phyloP scores from a whole-genome alignment of 768 basidiomycete genomes.

The Symmetrospora coprosmae region DNA sequence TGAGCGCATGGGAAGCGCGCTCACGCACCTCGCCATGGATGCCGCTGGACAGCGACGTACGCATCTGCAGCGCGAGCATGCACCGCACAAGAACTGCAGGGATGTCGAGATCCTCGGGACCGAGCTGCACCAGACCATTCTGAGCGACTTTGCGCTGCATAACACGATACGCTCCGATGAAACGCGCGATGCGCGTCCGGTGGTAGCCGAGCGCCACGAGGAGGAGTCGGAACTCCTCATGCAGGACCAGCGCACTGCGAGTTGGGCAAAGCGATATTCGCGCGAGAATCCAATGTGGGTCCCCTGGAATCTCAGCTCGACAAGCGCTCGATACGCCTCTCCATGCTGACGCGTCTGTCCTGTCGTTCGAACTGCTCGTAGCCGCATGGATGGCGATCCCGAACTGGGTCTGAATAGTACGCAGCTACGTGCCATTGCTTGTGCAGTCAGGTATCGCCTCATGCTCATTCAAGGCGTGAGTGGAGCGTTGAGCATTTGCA shows the following conservation, averaged over 20 bases:
- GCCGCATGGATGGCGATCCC: conserved; percentile 11
- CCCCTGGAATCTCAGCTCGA: too few relatives aligned
- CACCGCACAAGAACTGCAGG: not conserved
- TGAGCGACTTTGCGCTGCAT: too few relatives aligned
- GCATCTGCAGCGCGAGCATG: not conserved
- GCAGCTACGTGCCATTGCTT: conserved; percentile 11
- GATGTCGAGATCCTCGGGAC: not conserved
- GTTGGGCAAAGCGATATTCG: conserved; percentile 8
- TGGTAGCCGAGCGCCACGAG: not conserved
- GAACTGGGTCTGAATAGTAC: conserved; percentile 8
- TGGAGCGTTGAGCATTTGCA: not conserved
- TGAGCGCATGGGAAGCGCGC: not conserved
- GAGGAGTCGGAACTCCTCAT: not conserved
- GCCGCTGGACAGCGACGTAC: not conserved
- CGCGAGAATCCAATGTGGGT: not conserved
- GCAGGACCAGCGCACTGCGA: not conserved
- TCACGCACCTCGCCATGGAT: not conserved
- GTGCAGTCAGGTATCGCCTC: conserved; percentile 1
- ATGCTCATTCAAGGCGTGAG: conserved; percentile 18
- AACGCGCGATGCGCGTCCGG: not conserved
- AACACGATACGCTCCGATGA: not conserved
- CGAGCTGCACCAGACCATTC: not conserved
- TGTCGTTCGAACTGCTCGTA: not conserved
- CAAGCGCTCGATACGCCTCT: not conserved
- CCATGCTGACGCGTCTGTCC: not conserved